phyloP scores from a whole-genome alignment of 495 filamentous ascomycete genomes.

The Xylaria sp. region DNA sequence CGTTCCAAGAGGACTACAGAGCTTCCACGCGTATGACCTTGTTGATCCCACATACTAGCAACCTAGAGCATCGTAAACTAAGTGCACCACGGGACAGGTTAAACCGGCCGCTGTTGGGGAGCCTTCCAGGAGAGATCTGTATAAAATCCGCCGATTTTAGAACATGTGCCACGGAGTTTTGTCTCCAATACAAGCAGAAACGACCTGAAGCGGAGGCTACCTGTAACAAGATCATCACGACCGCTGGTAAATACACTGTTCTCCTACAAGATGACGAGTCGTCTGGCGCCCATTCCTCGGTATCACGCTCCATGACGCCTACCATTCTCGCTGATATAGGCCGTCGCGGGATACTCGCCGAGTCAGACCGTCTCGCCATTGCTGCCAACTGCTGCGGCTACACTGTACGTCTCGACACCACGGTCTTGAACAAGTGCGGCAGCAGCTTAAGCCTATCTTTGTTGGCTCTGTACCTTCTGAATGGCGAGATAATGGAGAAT shows the following conservation, averaged over 20 bases:
- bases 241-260: slow-evolving; percentile 40
- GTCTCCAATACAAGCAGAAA: slow-evolving; percentile 35
- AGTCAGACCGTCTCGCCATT: slow-evolving; percentile 43
- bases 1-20: slow-evolving; percentile 44
- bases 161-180: slow-evolving; percentile 37
- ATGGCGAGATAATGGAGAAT: slow-evolving; percentile 47
- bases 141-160: slow-evolving; percentile 41
- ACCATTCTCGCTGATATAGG: slow-evolving; percentile 38
- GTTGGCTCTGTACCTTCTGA: slow-evolving; percentile 43
- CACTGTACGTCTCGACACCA: slow-evolving; percentile 37
- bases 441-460: slow-evolving; percentile 42
- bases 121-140: slow-evolving; percentile 42
- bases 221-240: slow-evolving; percentile 37
- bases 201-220: slow-evolving; percentile 23
- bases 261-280: slow-evolving; percentile 35
- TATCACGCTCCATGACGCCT: slow-evolving; percentile 43
- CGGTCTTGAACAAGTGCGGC: slow-evolving; percentile 31
- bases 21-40: slow-evolving; percentile 40
- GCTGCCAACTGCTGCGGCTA: slow-evolving; percentile 43
- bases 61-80: slow-evolving; percentile 36
- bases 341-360: slow-evolving; percentile 30
- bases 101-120: slow-evolving; percentile 32
- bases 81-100: slow-evolving; percentile 16
- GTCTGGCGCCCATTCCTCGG: neutral
- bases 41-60: slow-evolving; percentile 37